Evolutionary conservation across 768 basidiomycete genomes (phyloP), one percentile per base, ranked within the genome.

Genomic region (Tylopilus rubrobrunneus): DNA sequence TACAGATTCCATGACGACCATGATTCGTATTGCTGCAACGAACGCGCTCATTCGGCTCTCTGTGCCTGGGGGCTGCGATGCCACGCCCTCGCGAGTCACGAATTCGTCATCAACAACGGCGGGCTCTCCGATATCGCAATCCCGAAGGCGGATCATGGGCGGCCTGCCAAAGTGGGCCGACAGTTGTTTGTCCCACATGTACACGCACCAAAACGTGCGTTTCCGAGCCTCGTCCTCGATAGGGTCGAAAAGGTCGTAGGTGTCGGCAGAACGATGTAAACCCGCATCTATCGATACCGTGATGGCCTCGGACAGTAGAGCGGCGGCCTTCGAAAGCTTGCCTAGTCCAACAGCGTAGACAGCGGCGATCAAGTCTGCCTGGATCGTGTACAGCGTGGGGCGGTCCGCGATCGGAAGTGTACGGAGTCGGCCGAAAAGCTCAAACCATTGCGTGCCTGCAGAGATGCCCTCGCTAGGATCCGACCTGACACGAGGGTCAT

Each of bases 131-230:
- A 94, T 87, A 65, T 97, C 93, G 70, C 92, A 94, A 66, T 96
- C 93, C 57, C 90, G 79, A 56, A 95, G 71, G 44, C 92, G 81
- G 60, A 97, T 78, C 77, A 94, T 81, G 3, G 92, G 84, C 31
- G 93, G 93, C 25, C 93, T 78, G 25, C 94, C 93, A 67, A 96
- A 95, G 69, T 92, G 87, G 53, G 89, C 87, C 11, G 84, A 77
- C 7, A 93, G 83, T 64, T 95, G 93, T 72, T 97, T 96, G 72
- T 97, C 94, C 94, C 94, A 96, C 47, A 91, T 80, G 71, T 96
- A 97, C 27, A 95, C 91, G 55, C 91, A 91, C 92, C 93, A 97
- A 70, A 97, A 97, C 0, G 94, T 96, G 61, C 93, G 85, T 71
- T 95, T 96, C 53, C 94, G 82, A 28, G 93, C 84, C 68, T 96